phyloP scores from a whole-genome alignment of 2,329 filamentous ascomycete species.

The Fusarium goolgardi region DNA sequence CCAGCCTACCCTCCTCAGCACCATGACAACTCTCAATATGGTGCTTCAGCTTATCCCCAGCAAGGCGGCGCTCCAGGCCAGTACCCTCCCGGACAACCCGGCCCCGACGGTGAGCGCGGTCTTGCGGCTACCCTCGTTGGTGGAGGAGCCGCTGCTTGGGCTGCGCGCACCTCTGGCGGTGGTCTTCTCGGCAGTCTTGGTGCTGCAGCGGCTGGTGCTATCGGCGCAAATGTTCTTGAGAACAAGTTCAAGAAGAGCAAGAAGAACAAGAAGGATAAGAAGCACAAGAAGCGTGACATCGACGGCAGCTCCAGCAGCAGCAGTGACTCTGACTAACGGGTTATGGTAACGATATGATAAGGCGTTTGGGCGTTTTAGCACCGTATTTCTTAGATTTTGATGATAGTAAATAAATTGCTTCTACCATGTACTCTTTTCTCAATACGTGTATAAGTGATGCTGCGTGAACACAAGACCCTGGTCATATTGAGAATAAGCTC shows the following conservation, averaged over 20 bases:
- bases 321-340: conserved; percentile 47
- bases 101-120: conserved; percentile 62
- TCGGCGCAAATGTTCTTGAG: conserved; percentile 66
- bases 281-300: conserved; percentile 42
- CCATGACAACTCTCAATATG: conserved; percentile 41
- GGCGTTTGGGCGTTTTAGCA: conserved; percentile 29
- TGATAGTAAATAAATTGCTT: neutral
- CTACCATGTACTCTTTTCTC: neutral
- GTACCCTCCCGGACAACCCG: conserved; percentile 44
- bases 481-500: conserved; percentile 15
- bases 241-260: conserved; percentile 54
- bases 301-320: conserved; percentile 39
- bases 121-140: conserved; percentile 66
- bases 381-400: neutral
- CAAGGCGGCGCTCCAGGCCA: conserved; percentile 43
- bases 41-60: conserved; percentile 43
- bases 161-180: conserved; percentile 65
- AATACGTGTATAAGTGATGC: neutral
- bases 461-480: neutral
- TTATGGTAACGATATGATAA: neutral
- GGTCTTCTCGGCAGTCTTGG: conserved; percentile 63
- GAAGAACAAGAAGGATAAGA: conserved; percentile 50
- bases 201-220: conserved; percentile 63
- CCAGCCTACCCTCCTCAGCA: conserved; percentile 42
- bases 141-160: conserved; percentile 64